Evolutionary conservation across 2,329 filamentous ascomycete species (phyloP).

Genomic region (Fusarium penzigii): DNA sequence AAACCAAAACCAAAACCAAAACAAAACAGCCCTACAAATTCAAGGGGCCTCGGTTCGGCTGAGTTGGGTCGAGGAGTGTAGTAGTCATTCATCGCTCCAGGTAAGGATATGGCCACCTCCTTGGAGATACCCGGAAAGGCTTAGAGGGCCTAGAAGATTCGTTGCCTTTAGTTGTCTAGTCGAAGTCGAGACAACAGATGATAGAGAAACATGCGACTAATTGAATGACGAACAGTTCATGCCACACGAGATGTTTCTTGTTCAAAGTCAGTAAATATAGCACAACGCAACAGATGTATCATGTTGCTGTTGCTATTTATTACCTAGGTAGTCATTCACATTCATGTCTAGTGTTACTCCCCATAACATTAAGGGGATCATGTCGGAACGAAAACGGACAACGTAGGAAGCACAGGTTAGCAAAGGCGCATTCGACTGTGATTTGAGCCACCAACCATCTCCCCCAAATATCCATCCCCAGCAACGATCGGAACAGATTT

Average conservation of each 20-base stretch:
- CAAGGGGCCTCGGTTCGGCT: no score
- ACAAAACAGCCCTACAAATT: no score
- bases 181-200: slow-evolving; percentile 9
- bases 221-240: slow-evolving; percentile 1
- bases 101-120: slow-evolving; percentile 13
- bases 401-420: no score
- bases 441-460: neutral
- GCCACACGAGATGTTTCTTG: no score
- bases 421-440: neutral
- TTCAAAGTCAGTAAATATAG: no score
- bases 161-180: slow-evolving; percentile 18
- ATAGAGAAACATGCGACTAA: slow-evolving; percentile 10
- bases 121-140: slow-evolving; percentile 30
- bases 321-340: neutral
- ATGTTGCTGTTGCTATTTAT: neutral
- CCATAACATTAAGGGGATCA: neutral
- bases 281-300: no score
- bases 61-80: no score
- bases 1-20: no score
- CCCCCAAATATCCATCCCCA: neutral
- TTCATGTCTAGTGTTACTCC: neutral
- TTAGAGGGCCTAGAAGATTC: slow-evolving; percentile 31
- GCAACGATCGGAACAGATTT: neutral
- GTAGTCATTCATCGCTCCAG: no score
- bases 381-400: neutral